Percentiles rank a stretch among this genome's conserved stretches.
These are phyloP conservation scores for Termitomyces sp. DNA, from an alignment of 768 basidiomycete genomes.

Conservation along the genomic window DNA sequence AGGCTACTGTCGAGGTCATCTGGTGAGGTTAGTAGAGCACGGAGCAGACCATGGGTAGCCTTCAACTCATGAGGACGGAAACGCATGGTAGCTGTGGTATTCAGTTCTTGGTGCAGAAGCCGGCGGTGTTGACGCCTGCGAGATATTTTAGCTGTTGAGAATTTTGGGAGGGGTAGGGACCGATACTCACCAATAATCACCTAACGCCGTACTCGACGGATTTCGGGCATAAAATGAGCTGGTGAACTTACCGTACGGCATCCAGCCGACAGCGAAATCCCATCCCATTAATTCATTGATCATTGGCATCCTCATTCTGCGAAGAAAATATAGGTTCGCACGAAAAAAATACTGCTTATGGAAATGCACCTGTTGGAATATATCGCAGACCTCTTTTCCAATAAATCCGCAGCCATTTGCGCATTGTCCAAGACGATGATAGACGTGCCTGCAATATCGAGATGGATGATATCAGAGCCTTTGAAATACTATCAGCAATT, in stretches of 20 bases:
- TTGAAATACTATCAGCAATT: too few relatives aligned
- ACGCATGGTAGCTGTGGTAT: conserved; percentile 9
- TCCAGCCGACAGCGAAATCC: too few relatives aligned
- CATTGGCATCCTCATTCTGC: too few relatives aligned
- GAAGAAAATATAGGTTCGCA: too few relatives aligned
- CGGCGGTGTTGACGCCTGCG: conserved; percentile 19
- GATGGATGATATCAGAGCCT: too few relatives aligned
- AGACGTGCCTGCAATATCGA: too few relatives aligned
- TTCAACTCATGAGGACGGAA: conserved; percentile 17
- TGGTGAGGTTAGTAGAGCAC: conserved; percentile 14
- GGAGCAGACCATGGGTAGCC: conserved; percentile 18
- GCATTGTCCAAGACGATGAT: too few relatives aligned
- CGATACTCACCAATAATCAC: conserved; percentile 5
- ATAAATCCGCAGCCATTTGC: too few relatives aligned
- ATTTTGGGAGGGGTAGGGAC: background rate
- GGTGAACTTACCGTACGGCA: conserved; percentile 7
- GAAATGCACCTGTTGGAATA: too few relatives aligned
- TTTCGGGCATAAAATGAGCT: background rate
- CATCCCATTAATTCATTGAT: too few relatives aligned
- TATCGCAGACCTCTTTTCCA: too few relatives aligned
- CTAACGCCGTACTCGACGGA: background rate
- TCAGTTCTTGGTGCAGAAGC: conserved; percentile 18
- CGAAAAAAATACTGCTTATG: too few relatives aligned
- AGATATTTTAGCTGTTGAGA: background rate
- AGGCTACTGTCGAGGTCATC: conserved; percentile 10